phyloP scores from a whole-genome alignment of 2,329 filamentous ascomycete species.

The Domatiomyces globalis region DNA sequence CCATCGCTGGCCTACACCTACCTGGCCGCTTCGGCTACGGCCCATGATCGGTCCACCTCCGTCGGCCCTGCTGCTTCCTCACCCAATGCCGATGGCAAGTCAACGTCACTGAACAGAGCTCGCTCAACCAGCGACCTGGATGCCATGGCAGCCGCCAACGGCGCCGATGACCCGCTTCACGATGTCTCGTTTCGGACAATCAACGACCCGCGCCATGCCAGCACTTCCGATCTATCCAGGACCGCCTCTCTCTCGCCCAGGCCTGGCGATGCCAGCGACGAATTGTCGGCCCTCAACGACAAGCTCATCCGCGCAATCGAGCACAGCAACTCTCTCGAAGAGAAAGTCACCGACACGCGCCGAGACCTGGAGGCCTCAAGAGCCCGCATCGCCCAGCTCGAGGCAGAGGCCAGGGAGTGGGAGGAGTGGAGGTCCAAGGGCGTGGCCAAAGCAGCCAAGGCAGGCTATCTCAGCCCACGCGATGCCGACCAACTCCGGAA shows the following conservation, averaged over 20 bases:
- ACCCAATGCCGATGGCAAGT: not conserved
- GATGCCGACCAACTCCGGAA: conserved; percentile 55
- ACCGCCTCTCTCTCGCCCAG: conserved; percentile 25
- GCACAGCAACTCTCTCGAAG: conserved; percentile 81
- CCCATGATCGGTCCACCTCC: conserved; percentile 3
- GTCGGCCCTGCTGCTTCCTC: conserved; percentile 3
- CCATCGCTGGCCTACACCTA: not conserved
- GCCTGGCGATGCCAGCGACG: conserved; percentile 51
- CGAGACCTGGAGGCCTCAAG: conserved; percentile 66
- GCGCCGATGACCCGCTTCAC: conserved; percentile 21
- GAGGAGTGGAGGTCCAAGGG: conserved; percentile 57
- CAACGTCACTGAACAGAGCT: conserved; percentile 26
- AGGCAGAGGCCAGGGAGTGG: conserved; percentile 54
- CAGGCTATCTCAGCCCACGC: not conserved
- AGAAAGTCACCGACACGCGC: conserved; percentile 66
- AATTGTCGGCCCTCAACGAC: conserved; percentile 80
- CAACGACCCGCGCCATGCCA: conserved; percentile 29
- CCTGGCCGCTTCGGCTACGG: not conserved
- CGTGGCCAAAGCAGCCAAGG: conserved; percentile 49
- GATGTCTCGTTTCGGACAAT: conserved; percentile 32
- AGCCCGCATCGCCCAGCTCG: conserved; percentile 53
- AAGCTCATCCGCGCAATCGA: conserved; percentile 98
- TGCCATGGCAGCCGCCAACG: conserved; percentile 22
- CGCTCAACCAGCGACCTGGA: conserved; percentile 31
- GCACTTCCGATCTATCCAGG: conserved; percentile 24